Conservation (phyloP, 164 flowering plant genomes). For the Akebia trifoliata region DNA sequence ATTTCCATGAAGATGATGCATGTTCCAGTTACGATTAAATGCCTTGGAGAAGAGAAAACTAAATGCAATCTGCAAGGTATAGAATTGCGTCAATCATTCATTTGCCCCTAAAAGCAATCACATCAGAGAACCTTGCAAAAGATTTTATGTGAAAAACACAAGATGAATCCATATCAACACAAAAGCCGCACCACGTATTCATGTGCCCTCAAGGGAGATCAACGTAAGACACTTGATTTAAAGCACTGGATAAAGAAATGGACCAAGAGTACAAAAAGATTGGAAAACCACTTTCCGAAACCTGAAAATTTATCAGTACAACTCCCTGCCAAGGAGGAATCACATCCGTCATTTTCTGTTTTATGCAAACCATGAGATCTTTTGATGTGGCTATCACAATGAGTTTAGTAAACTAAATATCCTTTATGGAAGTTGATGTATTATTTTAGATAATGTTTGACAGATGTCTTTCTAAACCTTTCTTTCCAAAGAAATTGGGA, state of each 20-base stretch:
- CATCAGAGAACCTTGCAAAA: not conserved
- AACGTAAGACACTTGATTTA: not conserved
- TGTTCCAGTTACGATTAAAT: slow-evolving; percentile 82
- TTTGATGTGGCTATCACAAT: not conserved
- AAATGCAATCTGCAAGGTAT: slow-evolving; percentile 69
- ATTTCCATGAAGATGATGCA: slow-evolving; percentile 83
- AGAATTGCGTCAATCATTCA: slow-evolving; percentile 4
- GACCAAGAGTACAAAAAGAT: no score
- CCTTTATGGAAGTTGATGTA: not conserved
- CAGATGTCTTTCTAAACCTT: not conserved
- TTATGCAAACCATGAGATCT: not conserved
- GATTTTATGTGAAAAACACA: not conserved
- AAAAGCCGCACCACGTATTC: not conserved
- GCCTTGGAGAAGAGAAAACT: slow-evolving; percentile 97
- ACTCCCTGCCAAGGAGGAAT: not conserved
- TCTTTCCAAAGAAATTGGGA: slow-evolving; percentile 4
- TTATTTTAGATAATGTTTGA: not conserved
- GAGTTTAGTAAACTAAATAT: not conserved
- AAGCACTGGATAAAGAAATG: not conserved
- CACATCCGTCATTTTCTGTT: not conserved
- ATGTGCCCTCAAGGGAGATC: not conserved
- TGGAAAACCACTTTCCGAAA: not conserved
- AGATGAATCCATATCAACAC: not conserved
- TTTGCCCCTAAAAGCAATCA: slow-evolving; percentile 2
- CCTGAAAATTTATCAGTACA: not conserved